Conservation (phyloP, 2,329 filamentous ascomycete genomes). For the Dactylella cylindrospora region DNA sequence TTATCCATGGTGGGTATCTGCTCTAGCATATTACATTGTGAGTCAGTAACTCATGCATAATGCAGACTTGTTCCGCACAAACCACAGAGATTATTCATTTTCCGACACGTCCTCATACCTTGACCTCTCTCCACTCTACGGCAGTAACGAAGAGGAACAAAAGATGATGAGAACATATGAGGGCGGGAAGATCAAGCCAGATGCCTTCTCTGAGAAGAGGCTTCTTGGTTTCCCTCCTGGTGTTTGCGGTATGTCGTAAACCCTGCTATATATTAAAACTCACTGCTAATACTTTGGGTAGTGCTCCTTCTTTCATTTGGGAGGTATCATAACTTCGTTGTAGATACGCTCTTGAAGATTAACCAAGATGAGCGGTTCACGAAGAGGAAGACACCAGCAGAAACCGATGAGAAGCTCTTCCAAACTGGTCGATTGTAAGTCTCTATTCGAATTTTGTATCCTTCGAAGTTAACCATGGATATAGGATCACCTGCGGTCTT, state of each 20-base stretch:
- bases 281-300: constrained; percentile 6
- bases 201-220: constrained; percentile 59
- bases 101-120: constrained; percentile 60
- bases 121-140: constrained; percentile 60
- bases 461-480: neutral
- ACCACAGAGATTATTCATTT: constrained; percentile 53
- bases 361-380: constrained; percentile 55
- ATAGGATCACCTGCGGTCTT: constrained; percentile 56
- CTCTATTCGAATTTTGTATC: neutral
- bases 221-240: constrained; percentile 59
- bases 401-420: constrained; percentile 57
- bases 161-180: constrained; percentile 61
- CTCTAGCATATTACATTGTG: neutral
- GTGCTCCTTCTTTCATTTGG: constrained; percentile 51
- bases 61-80: constrained; percentile 59
- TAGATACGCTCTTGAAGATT: constrained; percentile 52
- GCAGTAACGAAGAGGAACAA: constrained; percentile 66
- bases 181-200: constrained; percentile 59
- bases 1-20: constrained; percentile 56
- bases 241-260: constrained; percentile 59
- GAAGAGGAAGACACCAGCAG: constrained; percentile 39
- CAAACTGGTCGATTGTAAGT: constrained; percentile 56
- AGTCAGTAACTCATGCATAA: neutral
- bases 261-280: constrained; percentile 49
- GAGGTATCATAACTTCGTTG: constrained; percentile 53